Conservation (phyloP, 176 grass and related monocot species). For the Cenchrus americanus region DNA sequence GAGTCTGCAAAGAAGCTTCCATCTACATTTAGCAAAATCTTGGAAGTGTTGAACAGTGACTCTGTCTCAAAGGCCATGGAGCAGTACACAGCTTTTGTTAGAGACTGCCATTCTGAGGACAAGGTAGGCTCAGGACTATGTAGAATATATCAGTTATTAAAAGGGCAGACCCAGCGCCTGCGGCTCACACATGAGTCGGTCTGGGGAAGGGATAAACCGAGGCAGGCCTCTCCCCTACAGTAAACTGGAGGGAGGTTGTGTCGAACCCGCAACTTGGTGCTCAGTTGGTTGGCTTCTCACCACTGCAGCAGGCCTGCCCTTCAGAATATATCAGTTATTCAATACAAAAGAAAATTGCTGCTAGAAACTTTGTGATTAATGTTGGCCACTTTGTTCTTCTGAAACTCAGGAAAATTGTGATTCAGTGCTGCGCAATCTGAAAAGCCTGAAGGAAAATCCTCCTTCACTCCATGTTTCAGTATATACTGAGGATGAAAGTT, state of each 20-base stretch:
- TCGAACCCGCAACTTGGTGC: too few species aligned
- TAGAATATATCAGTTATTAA: slow-evolving; percentile 19
- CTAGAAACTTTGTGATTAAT: slow-evolving; percentile 21
- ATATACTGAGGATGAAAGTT: slow-evolving; percentile 67
- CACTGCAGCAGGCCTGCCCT: too few species aligned
- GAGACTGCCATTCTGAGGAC: slow-evolving; percentile 87
- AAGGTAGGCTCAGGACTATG: slow-evolving; percentile 50
- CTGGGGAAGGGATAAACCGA: too few species aligned
- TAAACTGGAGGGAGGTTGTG: too few species aligned
- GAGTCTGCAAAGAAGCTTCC: slow-evolving; percentile 86
- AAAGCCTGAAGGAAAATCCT: slow-evolving; percentile 63
- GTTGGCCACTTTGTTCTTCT: slow-evolving; percentile 41
- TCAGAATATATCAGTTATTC: slow-evolving; percentile 18
- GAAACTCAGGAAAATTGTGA: slow-evolving; percentile 57
- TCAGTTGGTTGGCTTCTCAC: too few species aligned
- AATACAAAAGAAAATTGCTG: slow-evolving; percentile 9
- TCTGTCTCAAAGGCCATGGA: slow-evolving; percentile 65
- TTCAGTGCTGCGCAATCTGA: slow-evolving; percentile 64
- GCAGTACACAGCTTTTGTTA: slow-evolving; percentile 79
- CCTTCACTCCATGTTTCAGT: slow-evolving; percentile 79
- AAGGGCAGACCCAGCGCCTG: too few species aligned
- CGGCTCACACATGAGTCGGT: too few species aligned
- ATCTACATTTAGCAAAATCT: slow-evolving; percentile 71
- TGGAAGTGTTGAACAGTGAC: slow-evolving; percentile 79
- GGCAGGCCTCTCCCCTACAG: too few species aligned